Evolutionary conservation across 345 rosid genomes (phyloP), one percentile per base, ranked within the genome.

Genomic region (Brassica rapa): DNA sequence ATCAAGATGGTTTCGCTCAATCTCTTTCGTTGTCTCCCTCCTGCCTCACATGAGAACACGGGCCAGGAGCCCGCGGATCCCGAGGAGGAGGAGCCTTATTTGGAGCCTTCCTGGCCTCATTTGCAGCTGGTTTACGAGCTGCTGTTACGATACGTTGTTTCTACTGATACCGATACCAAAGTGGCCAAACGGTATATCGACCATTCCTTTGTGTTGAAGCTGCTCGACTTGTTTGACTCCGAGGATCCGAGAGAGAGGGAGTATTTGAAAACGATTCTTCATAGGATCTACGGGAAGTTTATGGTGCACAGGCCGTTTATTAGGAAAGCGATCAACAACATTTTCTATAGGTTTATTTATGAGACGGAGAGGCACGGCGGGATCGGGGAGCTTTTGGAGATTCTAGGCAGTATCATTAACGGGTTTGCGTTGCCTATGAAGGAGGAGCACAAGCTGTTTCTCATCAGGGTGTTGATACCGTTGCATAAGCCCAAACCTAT

Each of bases 141-240:
- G 24, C 60, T 53, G 4, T 24, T 53, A 4, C 16, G 60, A 53
- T 53, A 53, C 60, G 60, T 53, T 53, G 60, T 53, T 16, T 53
- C 60, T 0, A 87, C 98, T 0, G 97, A 91, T 29, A 93, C 93
- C 0, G 97, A 93, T 49, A 90, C 97, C 0, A 93, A 90, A 82
- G 86, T 91, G 71, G 95, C 97, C 8, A 93, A 93, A 86, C 86
- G 89, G 86, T 89, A 87, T 74, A 89, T 93, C 21, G 95, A 91
- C 83, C 97, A 93, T 82, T 86, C 91, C 0, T 93, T 93, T 63
- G 93, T 91, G 77, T 85, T 90, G 66, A 93, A 93, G 80, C 76
- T 93, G 86, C 90, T 93, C 43, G 93, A 90, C 72, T 87, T 91
- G 92, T 93, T 93, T 75, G 95, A 93, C 77, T 86, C 93, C 0